Base-by-base conservation (phyloP, 176 grass and related monocot species). In the Microstegium vimineum region DNA sequence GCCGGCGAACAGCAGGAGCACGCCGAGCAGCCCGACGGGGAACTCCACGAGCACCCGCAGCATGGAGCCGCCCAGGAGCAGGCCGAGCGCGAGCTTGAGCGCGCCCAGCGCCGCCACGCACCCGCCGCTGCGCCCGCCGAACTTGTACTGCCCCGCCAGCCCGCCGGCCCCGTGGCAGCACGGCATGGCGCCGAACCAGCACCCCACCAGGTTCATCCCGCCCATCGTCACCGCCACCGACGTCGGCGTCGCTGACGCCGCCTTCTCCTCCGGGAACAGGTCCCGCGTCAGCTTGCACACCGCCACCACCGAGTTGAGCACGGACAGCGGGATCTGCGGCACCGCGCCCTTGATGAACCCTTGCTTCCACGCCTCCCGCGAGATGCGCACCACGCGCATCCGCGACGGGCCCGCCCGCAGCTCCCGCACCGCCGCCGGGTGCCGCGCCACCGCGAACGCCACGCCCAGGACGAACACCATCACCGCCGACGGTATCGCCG, bases 161-260 rank as follows among this genome's bases (percentile, higher is more conserved):
- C 95, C 92, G 8, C 95, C 95, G 0, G 92, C 92, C 10, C 92
- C 95, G 60, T 97, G 95, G 86, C 92, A 97, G 74, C 92, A 94
- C 46, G 94, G 94, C 94, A 97, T 97, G 51, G 90, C 94, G 27
- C 92, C 94, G 74, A 97, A 97, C 92, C 94, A 97, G 83, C 94
- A 92, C 0, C 94, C 94, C 34, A 94, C 84, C 64, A 97, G 84
- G 76, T 97, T 97, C 94, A 94, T 97, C 59, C 68, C 61, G 23
- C 95, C 95, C 63, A 97, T 90, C 23, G 95, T 97, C 60, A 97
- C 43, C 46, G 95, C 88, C 37, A 97, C 83, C 33, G 92, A 97
- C n/a, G 90, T 93, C 36, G 90, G 16, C 16, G 45, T 49, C 46
- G 45, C 74, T 28, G 73, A 77, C 62, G 89, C 74, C 69, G 18